Percentiles rank a stretch among this genome's conserved stretches.
Conservation (phyloP, 2,329 filamentous ascomycete genomes). For the Tympanopsis confertula region DNA sequence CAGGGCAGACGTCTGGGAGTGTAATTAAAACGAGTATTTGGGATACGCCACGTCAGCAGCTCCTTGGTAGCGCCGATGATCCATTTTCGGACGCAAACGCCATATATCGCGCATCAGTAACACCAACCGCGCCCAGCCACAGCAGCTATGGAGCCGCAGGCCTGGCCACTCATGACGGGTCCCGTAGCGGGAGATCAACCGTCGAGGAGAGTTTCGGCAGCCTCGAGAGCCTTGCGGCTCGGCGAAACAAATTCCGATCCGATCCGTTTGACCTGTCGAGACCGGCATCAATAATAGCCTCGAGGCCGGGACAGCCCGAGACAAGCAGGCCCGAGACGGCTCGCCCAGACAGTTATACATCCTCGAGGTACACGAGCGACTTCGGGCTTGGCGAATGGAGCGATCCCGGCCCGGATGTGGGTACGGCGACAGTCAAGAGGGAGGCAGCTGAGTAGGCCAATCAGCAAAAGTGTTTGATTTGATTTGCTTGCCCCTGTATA, state of each 20-base stretch:
- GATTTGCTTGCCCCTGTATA: no score
- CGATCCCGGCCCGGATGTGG: conserved; percentile 42
- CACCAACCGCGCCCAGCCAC: conserved; percentile 16
- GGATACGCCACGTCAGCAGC: conserved; percentile 23
- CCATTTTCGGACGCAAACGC: conserved; percentile 39
- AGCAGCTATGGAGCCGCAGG: conserved; percentile 33
- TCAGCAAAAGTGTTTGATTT: conserved; percentile 20
- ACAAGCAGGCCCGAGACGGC: conserved; percentile 6
- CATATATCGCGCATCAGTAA: conserved; percentile 13
- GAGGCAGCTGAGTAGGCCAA: conserved; percentile 19
- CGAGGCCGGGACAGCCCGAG: conserved; percentile 12
- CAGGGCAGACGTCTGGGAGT: no score
- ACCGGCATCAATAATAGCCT: conserved; percentile 10
- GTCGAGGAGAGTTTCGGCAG: conserved; percentile 25
- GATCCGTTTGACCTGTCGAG: conserved; percentile 56
- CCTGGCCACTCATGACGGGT: conserved; percentile 35
- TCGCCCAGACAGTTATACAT: conserved; percentile 1
- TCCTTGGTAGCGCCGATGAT: conserved; percentile 19
- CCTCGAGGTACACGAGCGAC: conserved; percentile 36
- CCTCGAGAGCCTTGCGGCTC: conserved; percentile 26
- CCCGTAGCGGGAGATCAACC: conserved; percentile 17
- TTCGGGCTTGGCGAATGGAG: conserved; percentile 32
- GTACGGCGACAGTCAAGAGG: conserved; percentile 20
- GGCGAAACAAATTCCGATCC: conserved; percentile 45
- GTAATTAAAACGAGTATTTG: no score